Base-by-base conservation (phyloP, 2,329 filamentous ascomycete species). In the Sporothrix mexicana region DNA sequence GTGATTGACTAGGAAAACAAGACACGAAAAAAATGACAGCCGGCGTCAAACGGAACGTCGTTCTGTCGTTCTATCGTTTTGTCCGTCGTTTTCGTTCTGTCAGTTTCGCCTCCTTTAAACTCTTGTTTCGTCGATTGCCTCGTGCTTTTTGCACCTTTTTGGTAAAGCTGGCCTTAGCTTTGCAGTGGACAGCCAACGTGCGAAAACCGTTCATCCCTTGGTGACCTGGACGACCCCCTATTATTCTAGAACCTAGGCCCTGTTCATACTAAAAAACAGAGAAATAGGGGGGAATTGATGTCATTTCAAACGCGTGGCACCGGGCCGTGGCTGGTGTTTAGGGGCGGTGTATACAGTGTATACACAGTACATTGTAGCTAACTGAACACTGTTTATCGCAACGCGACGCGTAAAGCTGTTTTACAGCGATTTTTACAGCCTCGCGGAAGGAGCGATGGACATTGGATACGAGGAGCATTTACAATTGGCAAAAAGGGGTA, bases 401-500 rank as follows among this genome's bases (percentile, higher is more conserved):
- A 69, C 72, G 72, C 72, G 72, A 73, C 72, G 72, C 72, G 72
- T 73, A 53, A 72, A 72, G 71, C 64, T 41, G 64, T 62, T 69
- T 30, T 55, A 23, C 17, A n/a, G 47, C 57, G 20, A 25, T 73
- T 66, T 45, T 25, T 20, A 47, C 61, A 15, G 41, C 10, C 30
- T 36, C 6, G 20, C 23, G 36, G 59, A 64, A 64, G 61, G 61
- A 25, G 41, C 20, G 20, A 25, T 66, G 61, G 61, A 13, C 20
- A 9, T 55, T 53, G 7, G 7, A 12, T 10, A 45, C 17, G 36
- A 47, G 47, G 7, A 20, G 15, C 45, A 45, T 45, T 13, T 45
- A 47, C 15, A 47, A 45, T 15, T 5, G 9, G 25, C 12, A 23
- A 47, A 25, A 47, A 64, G 41, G 41, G n/a, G 41, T 2, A 20